phyloP scores from a whole-genome alignment of 2,329 filamentous ascomycete genomes.

The Fusarium equiseti region DNA sequence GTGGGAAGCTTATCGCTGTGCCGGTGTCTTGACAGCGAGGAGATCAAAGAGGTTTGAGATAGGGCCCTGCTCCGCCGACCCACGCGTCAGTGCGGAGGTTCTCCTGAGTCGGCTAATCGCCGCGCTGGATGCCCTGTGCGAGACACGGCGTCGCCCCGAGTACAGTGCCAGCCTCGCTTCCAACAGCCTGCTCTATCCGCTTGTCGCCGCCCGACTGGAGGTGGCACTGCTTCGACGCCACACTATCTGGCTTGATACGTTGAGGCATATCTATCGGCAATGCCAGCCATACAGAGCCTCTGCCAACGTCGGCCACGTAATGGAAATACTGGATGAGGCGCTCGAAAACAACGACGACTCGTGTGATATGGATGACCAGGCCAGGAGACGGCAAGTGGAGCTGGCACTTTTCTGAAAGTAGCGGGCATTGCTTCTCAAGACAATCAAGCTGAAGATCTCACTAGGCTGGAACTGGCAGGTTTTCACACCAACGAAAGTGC shows the following conservation, averaged over 20 bases:
- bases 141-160: constrained; percentile 17
- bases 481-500: too few species aligned
- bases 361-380: constrained; percentile 31
- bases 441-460: background rate
- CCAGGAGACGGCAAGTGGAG: constrained; percentile 24
- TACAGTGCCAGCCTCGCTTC: constrained; percentile 37
- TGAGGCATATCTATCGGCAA: constrained; percentile 1
- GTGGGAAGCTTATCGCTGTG: constrained; percentile 47
- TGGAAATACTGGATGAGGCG: constrained; percentile 35
- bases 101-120: constrained; percentile 45
- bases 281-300: constrained; percentile 32
- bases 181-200: constrained; percentile 47
- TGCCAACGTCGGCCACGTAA: constrained; percentile 16
- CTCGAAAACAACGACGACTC: constrained; percentile 22
- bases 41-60: constrained; percentile 8
- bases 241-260: constrained; percentile 32
- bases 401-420: constrained; percentile 32
- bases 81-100: constrained; percentile 10
- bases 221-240: constrained; percentile 32
- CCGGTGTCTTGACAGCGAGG: constrained; percentile 43
- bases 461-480: background rate
- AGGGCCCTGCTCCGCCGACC: background rate
- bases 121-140: constrained; percentile 42
- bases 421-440: too few species aligned
- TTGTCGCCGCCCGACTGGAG: constrained; percentile 45